Evolutionary conservation across 257 asterid genomes (phyloP).

Genomic region (Henckelia pumila): DNA sequence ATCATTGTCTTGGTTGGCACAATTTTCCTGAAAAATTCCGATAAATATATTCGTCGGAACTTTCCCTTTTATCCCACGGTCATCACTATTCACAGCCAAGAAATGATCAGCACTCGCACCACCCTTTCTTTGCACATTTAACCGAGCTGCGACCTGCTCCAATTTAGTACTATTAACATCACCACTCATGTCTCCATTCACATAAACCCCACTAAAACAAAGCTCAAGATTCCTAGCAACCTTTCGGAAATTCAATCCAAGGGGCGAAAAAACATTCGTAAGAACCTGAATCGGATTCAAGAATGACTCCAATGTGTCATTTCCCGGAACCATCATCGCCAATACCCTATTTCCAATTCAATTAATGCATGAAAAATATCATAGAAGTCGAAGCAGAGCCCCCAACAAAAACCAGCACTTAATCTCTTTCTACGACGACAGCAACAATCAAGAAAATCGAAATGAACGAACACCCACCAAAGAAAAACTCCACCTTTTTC

Average conservation of each 20-base stretch:
- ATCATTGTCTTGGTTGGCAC: conserved; percentile 40
- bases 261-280: conserved; percentile 61
- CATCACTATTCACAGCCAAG: conserved; percentile 34
- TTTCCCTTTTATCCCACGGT: conserved; percentile 39
- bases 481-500: not conserved
- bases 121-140: conserved; percentile 42
- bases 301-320: conserved; percentile 80
- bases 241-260: conserved; percentile 67
- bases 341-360: conserved; percentile 43
- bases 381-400: not conserved
- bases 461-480: not conserved
- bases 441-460: not conserved
- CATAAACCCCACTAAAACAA: conserved; percentile 58
- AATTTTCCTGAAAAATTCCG: conserved; percentile 55
- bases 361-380: conserved; percentile 29
- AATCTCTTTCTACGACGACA: not conserved
- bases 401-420: not conserved
- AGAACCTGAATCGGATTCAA: conserved; percentile 76
- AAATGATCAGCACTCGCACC: conserved; percentile 23
- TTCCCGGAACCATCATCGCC: conserved; percentile 67
- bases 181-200: conserved; percentile 28
- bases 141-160: conserved; percentile 30
- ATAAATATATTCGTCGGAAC: conserved; percentile 53
- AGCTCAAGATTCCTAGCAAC: conserved; percentile 34
- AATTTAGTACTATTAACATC: conserved; percentile 17